Conservation (phyloP, 1,139 yeast genomes). For the Barnettozyma hawaiiensis region DNA sequence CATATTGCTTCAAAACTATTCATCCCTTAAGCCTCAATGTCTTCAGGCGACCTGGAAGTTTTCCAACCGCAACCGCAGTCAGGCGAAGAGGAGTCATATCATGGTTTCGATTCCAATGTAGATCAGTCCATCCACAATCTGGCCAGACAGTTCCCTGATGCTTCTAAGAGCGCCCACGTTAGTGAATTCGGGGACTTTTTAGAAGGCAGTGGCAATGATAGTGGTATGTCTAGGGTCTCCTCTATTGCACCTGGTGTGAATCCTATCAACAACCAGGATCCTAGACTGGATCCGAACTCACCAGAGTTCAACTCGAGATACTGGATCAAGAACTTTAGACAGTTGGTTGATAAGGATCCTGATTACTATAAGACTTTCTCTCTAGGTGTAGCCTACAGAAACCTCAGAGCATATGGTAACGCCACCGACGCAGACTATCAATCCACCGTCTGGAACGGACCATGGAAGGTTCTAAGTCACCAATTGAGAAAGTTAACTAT, state of each 20-base stretch:
- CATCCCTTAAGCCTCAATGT: too few relatives aligned
- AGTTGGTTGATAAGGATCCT: constrained; percentile 49
- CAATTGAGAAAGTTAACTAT: constrained; percentile 8
- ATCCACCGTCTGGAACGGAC: constrained; percentile 56
- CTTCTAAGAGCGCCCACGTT: not conserved
- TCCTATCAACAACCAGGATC: constrained; percentile 31
- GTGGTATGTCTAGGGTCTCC: constrained; percentile 19
- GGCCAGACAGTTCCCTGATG: not conserved
- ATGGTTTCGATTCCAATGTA: not conserved
- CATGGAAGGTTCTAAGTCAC: constrained; percentile 23
- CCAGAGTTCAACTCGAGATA: constrained; percentile 56
- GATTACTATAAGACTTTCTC: constrained; percentile 59
- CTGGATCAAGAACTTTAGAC: constrained; percentile 71
- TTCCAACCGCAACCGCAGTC: not conserved
- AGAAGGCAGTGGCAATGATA: constrained; percentile 3
- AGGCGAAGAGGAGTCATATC: not conserved
- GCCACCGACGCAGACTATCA: constrained; percentile 81
- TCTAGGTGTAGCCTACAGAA: constrained; percentile 63
- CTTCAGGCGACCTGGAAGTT: not conserved
- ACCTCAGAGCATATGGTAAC: constrained; percentile 67
- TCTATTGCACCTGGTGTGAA: constrained; percentile 25
- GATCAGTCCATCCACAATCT: not conserved
- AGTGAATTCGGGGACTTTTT: not conserved
- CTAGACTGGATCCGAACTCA: constrained; percentile 49
- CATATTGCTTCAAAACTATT: too few relatives aligned